Evolutionary conservation across 306 rosid species (phyloP).

Genomic region (Quercus gilva): DNA sequence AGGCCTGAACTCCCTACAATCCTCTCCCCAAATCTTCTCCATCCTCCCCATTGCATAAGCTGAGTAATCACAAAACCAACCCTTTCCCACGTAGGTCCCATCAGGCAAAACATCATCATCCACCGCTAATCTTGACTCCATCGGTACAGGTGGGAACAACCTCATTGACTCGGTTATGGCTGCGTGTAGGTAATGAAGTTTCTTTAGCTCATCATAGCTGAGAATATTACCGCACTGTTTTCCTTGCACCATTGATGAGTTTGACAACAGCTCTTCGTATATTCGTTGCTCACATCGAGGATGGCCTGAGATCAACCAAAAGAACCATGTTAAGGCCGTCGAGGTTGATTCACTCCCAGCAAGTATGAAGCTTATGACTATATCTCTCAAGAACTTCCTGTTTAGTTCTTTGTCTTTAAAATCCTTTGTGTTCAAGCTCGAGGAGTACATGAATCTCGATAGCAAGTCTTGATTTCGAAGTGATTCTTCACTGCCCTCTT

Average conservation of each 20-base stretch:
- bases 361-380: constrained; percentile 24
- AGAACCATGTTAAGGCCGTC: constrained; percentile 28
- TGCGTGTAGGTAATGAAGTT: constrained; percentile 20
- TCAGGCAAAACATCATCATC: constrained; percentile 25
- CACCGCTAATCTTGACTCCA: constrained; percentile 13
- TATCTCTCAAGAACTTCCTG: constrained; percentile 22
- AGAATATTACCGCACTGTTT: neutral
- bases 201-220: constrained; percentile 15
- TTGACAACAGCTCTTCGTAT: neutral
- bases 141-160: constrained; percentile 23
- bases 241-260: neutral
- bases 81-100: constrained; percentile 16
- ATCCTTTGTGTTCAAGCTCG: neutral
- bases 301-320: constrained; percentile 23
- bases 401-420: constrained; percentile 1
- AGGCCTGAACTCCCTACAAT: constrained; percentile 22
- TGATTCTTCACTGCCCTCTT: neutral
- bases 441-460: constrained; percentile 13
- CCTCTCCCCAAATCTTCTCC: constrained; percentile 27
- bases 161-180: constrained; percentile 22
- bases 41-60: constrained; percentile 31
- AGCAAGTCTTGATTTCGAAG: constrained; percentile 5
- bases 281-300: neutral
- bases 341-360: constrained; percentile 29
- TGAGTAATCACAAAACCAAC: constrained; percentile 22